Evolutionary conservation across 2,329 filamentous ascomycete species (phyloP), one percentile per base, ranked within the genome.

Genomic region (Trichophaea hybrida): DNA sequence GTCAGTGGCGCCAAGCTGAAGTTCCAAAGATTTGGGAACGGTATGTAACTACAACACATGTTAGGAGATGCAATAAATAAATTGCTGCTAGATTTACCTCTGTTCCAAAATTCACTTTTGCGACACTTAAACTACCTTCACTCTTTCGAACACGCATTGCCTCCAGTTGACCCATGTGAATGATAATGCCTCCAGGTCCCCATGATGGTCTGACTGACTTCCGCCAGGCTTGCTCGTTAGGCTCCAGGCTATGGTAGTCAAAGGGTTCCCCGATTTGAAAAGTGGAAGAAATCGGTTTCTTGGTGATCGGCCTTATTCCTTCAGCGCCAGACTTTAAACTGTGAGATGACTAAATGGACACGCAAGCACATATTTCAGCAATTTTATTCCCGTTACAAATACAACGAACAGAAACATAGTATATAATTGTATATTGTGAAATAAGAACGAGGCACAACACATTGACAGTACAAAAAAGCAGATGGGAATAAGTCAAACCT

Each of bases 401-500:
- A 55, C 53, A 15, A 44, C 8, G 13, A 33, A 43, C 53, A 55
- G 37, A 15, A 32, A 10, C 40, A 55, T 35, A 55, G 15, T 32
- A 31, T 43, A 43, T 37, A 55, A 49, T 49, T 17, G 13, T 17
- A 24, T n/a, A 49, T 49, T 49, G 44, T 15, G 66, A 68, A 67
- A 50, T 56, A 54, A 57, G 24, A 24, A 24, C 24, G 24, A 24
- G 24, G 24, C 24, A 24, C 24, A 24, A 24, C 24, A 24, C 57
- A 58, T 52, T 53, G 65, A 61, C 35, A 51, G 24, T 24, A 24
- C 24, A 24, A 24, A 24, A 24, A 53, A 53, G 48, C 48, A 61
- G 77, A 78, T 76, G 71, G 73, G 73, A 68, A 24, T 24, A 24
- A 62, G 73, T 91, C 91, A 85, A 82, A 97, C 93, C 90, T 97